A percentile compares a stretch with the other conserved stretches of the same genome.
phyloP scores from a whole-genome alignment of 2,329 filamentous ascomycete genomes.

The Endoconidiophora polonica region DNA sequence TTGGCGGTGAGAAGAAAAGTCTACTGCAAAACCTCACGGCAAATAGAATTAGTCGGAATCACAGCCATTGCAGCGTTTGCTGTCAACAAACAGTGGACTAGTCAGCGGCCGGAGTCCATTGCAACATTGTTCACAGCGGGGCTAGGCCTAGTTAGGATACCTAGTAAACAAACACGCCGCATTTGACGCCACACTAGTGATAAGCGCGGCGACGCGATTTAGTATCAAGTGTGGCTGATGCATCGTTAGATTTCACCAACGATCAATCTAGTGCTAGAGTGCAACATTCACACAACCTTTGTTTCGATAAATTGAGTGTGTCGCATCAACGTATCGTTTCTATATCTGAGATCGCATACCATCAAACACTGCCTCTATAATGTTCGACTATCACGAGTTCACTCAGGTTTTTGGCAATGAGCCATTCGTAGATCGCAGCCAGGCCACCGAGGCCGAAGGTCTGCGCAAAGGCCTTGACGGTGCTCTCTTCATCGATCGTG shows the following conservation, averaged over 20 bases:
- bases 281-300: neutral
- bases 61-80: no score
- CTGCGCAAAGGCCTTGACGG: conserved; percentile 53
- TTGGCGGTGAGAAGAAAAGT: no score
- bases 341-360: no score
- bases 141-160: conserved; percentile 8
- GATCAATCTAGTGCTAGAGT: neutral
- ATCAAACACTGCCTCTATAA: conserved; percentile 18
- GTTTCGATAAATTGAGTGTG: neutral
- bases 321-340: no score
- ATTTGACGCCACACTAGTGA: neutral
- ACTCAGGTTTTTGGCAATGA: conserved; percentile 48
- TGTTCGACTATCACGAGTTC: conserved; percentile 51
- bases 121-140: neutral
- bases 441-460: conserved; percentile 45
- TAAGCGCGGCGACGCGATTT: neutral
- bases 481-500: conserved; percentile 62
- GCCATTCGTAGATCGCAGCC: conserved; percentile 40
- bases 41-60: no score
- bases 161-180: conserved; percentile 11
- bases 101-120: no score
- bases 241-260: no score
- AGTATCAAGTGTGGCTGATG: conserved; percentile 5
- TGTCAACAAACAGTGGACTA: no score
- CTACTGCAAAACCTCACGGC: no score